Evolutionary conservation across 2,329 filamentous ascomycete genomes (phyloP).

Genomic region (Pseudogymnoascus sp.): DNA sequence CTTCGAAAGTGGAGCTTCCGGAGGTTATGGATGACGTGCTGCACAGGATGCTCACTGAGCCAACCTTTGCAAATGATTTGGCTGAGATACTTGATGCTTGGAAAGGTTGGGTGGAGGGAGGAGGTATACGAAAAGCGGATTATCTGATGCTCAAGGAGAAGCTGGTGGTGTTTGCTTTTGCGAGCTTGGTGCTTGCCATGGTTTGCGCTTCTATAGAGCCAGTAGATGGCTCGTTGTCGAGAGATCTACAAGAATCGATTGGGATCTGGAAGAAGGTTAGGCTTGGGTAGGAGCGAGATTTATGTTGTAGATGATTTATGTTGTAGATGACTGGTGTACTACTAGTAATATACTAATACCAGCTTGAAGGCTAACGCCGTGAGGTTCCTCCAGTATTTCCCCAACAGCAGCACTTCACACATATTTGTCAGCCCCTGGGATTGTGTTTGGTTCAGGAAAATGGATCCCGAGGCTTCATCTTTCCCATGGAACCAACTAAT

Average conservation of each 20-base stretch:
- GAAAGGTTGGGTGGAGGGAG: slow-evolving; percentile 48
- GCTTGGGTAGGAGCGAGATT: slow-evolving; percentile 33
- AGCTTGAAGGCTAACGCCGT: neutral
- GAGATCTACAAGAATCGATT: slow-evolving; percentile 49
- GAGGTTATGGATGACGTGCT: slow-evolving; percentile 40
- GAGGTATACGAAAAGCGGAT: slow-evolving; percentile 44
- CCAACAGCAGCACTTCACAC: no score
- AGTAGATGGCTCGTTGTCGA: slow-evolving; percentile 40
- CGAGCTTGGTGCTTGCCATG: slow-evolving; percentile 40
- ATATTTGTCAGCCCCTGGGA: neutral
- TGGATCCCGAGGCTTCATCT: no score
- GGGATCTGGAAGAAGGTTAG: slow-evolving; percentile 46
- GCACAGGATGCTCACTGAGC: slow-evolving; percentile 46
- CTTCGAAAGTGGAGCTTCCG: slow-evolving; percentile 28
- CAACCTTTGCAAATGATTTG: slow-evolving; percentile 35
- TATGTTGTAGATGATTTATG: neutral
- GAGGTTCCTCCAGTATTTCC: neutral
- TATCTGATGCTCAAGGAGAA: slow-evolving; percentile 33
- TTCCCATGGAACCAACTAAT: no score
- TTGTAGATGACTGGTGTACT: neutral
- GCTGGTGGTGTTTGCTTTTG: slow-evolving; percentile 39
- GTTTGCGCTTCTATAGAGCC: slow-evolving; percentile 40
- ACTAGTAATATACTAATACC: neutral
- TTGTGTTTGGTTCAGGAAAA: neutral
- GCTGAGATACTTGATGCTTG: slow-evolving; percentile 43